Evolutionary conservation across 73 alveolate genomes (phyloP).

Genomic region (Urostyla sp.): DNA sequence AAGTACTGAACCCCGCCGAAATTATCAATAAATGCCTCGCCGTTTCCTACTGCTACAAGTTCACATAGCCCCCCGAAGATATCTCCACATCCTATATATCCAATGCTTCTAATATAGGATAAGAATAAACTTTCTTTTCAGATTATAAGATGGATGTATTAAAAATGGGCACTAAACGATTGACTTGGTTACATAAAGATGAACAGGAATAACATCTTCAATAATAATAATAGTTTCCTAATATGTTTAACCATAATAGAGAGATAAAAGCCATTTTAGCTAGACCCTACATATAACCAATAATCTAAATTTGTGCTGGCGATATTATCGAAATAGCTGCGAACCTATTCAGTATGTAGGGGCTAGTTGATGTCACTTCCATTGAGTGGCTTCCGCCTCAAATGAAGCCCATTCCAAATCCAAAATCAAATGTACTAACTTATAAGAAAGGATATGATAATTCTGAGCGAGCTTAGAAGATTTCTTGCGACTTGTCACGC

Average conservation of each 20-base stretch:
- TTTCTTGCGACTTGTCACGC: constrained; percentile 50
- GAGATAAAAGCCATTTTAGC: neutral
- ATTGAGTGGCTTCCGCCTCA: constrained; percentile 50
- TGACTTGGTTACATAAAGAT: constrained; percentile 47
- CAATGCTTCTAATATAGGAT: no score
- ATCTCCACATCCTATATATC: no score
- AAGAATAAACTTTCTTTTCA: constrained; percentile 2
- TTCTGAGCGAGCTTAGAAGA: constrained; percentile 49
- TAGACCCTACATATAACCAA: constrained; percentile 29
- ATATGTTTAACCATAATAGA: no score
- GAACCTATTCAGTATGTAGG: constrained; percentile 44
- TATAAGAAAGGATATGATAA: constrained; percentile 60
- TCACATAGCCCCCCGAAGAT: neutral
- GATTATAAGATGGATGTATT: constrained; percentile 61
- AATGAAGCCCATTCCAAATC: constrained; percentile 43
- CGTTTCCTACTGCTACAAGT: constrained; percentile 31
- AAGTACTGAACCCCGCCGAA: constrained; percentile 37
- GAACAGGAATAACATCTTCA: constrained; percentile 8
- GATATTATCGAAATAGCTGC: constrained; percentile 58
- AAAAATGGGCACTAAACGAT: constrained; percentile 17
- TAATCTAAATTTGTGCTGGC: constrained; percentile 12
- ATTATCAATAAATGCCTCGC: constrained; percentile 45
- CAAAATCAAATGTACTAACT: constrained; percentile 28
- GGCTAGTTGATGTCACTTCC: constrained; percentile 58
- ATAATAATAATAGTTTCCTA: neutral